Base-by-base conservation (phyloP, 768 basidiomycete species). In the Tulasnella sp. region DNA sequence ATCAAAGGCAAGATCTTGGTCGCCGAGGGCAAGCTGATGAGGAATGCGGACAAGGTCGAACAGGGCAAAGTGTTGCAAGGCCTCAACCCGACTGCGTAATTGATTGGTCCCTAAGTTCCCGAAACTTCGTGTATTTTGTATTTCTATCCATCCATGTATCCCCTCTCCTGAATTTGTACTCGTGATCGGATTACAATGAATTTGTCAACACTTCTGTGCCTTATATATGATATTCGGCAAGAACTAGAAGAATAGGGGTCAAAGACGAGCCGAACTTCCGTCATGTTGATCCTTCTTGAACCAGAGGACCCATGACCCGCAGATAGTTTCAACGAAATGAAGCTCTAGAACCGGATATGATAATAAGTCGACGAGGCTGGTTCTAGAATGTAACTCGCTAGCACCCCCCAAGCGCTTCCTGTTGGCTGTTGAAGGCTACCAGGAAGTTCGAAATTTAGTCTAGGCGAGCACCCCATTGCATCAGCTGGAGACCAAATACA, bases 1-100 rank as follows among this genome's bases (percentile, higher is more conserved):
- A 46, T 80, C 42, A 80, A 75, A 46, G 79, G 79, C 34, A 44
- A 72, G 14, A 16, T 80, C 28, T 44, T 80, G n/a, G 58, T 74
- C 37, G 74, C 72, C 12, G 72, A 73, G 41, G 74, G 46, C 40
- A 80, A 80, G 48, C 20, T 64, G 22, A 46, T 44, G 40, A 80
- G 46, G 72, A 72, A 75, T 16, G 72, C 74, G 1, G 79, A 80
- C 20, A 60, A 73, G 20, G 58, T 80, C 42, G 46, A 54, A 16
- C 79, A 80, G 34, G 79, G 79, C 34, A 50, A 41, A 24, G 64
- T 69, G 16, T 37, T 69, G 31, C 64, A 69, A 69, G 64, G 64
- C 18, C 64, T 69, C 11, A 69, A 37, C 64, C 64, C 64, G 3
- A 69, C 64, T 22, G 64, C 64, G 7, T 69, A 69, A 69, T 31